These are phyloP conservation scores for Eremomyces bilateralis DNA, from an alignment of 495 filamentous ascomycete genomes.

Conservation along the genomic window DNA sequence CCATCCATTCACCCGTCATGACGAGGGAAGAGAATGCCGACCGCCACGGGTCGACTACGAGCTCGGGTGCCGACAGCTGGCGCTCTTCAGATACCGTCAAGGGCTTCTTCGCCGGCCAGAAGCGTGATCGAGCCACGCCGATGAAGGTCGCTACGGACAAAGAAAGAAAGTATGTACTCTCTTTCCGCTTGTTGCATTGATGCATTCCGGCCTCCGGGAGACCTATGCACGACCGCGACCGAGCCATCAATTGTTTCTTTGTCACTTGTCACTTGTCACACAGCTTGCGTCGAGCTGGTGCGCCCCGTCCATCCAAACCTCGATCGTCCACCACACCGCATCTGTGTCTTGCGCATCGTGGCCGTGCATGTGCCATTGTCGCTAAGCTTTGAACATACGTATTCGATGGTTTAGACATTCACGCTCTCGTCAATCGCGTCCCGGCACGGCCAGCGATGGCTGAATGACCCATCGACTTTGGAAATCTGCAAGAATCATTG, in stretches of 20 bases:
- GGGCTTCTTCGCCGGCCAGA: conserved; percentile 8
- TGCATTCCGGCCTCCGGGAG: too few relatives aligned
- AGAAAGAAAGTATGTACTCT: not conserved
- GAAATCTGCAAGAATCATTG: not conserved
- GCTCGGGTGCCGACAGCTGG: conserved; percentile 36
- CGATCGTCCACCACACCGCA: not conserved
- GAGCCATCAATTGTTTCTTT: not conserved
- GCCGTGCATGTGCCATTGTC: too few relatives aligned
- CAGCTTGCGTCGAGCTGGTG: not conserved
- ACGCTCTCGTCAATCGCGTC: not conserved
- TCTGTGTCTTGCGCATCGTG: not conserved
- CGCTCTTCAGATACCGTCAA: conserved; percentile 36
- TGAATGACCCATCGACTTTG: too few relatives aligned
- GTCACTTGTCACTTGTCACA: not conserved
- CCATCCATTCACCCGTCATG: too few relatives aligned
- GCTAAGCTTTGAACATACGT: too few relatives aligned
- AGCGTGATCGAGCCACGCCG: conserved; percentile 25
- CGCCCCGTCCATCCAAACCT: not conserved
- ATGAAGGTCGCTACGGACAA: conserved; percentile 14
- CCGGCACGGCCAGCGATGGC: not conserved
- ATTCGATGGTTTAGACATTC: too few relatives aligned
- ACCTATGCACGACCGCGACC: not conserved
- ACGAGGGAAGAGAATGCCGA: conserved; percentile 31
- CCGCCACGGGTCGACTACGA: conserved; percentile 40
- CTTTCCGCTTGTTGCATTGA: not conserved